phyloP scores from a whole-genome alignment of 1,139 yeast genomes.

The Pneumocystis canis region DNA sequence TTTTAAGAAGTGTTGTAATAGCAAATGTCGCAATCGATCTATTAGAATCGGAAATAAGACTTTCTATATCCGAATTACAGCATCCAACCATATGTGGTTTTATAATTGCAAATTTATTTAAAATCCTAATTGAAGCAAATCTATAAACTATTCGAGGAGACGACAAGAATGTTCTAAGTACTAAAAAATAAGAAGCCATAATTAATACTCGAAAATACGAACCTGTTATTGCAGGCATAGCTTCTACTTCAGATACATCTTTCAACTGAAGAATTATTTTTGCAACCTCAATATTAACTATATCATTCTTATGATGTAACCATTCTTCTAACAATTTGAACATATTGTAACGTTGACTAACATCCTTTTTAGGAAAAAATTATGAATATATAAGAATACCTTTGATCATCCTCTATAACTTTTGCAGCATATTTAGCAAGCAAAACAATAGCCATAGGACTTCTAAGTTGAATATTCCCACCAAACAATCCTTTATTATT shows the following conservation, averaged over 20 bases:
- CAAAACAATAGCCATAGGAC: constrained; percentile 59
- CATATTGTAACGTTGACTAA: constrained; percentile 33
- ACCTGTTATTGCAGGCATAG: constrained; percentile 23
- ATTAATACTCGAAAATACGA: neutral
- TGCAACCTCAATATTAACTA: constrained; percentile 89
- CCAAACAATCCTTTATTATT: constrained; percentile 12
- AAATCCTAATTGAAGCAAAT: constrained; percentile 82
- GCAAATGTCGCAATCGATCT: constrained; percentile 97
- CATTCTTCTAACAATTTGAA: constrained; percentile 54
- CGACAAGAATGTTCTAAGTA: constrained; percentile 62
- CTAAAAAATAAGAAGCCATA: constrained; percentile 23
- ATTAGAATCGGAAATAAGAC: constrained; percentile 72
- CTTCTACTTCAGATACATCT: constrained; percentile 48
- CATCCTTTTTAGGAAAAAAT: constrained; percentile 18
- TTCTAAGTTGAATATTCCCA: constrained; percentile 32
- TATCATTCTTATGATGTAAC: constrained; percentile 70
- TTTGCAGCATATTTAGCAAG: constrained; percentile 70
- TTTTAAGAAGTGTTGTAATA: constrained; percentile 84
- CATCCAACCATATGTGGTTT: constrained; percentile 66
- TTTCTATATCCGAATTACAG: constrained; percentile 70
- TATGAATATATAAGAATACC: constrained; percentile 2
- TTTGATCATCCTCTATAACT: constrained; percentile 42
- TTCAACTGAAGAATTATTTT: constrained; percentile 58
- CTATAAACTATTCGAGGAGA: constrained; percentile 84
- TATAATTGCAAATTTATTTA: constrained; percentile 69